Base-by-base conservation (phyloP, 495 filamentous ascomycete genomes). In the Aspergillus diversus region DNA sequence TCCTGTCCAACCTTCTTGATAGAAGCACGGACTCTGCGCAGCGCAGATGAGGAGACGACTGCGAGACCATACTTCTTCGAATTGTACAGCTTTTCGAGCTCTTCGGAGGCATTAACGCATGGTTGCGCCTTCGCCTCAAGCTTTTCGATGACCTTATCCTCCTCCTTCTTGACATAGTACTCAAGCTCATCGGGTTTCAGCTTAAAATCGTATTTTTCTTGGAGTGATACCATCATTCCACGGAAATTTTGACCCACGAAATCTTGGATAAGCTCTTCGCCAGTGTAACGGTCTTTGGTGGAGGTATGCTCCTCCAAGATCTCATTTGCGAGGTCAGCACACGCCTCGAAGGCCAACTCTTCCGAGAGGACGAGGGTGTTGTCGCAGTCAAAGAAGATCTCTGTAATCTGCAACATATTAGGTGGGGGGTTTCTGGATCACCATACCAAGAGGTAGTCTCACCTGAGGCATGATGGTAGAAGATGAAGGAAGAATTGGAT, bases 181-280 rank as follows among this genome's bases (percentile, higher is more conserved):
- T 95, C 87, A 21, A 94, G 75, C 71, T 96, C 90, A 4, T 84
- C 87, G 27, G 80, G 71, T 5, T 74, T 66, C 77, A 97, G 81
- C 39, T 82, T 77, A 76, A 96, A 93, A 66, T 81, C 77, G 81
- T 88, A 90, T 76, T 92, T 93, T 73, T 85, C 79, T 77, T 91
- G 87, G 58, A 97, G 84, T 62, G 84, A 86, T 48, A 81, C 63
- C 76, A 91, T 83, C 92, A 97, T 96, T 73, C 92, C 91, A 66
- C 93, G 92, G 85, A 97, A 97, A 83, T 97, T 97, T 74, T 94
- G 90, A 68, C 93, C 93, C 73, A 97, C 93, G 71, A 97, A 97
- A 78, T 96, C 92, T 63, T 82, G 76, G 77, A 97, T 88, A 47
- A 97, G 89, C 71, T 86, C 75, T 11, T 86, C 83, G 65, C 88